Conservation (phyloP, 2,329 filamentous ascomycete species). For the Diaporthe nobilis region DNA sequence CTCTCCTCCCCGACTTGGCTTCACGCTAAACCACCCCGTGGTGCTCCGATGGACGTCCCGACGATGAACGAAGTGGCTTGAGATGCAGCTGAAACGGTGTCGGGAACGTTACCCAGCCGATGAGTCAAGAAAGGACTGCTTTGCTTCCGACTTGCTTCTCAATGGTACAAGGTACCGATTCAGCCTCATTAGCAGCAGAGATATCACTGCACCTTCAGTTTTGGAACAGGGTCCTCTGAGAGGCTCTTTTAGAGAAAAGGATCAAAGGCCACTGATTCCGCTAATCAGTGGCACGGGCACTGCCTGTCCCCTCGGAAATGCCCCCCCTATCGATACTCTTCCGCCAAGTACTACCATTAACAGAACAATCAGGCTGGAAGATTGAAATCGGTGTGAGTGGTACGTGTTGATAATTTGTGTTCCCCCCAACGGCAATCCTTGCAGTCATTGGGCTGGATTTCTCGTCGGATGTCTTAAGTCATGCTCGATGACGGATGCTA, state of each 20-base stretch:
- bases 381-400: background rate
- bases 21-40: too few relatives aligned
- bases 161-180: too few relatives aligned
- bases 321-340: too few relatives aligned
- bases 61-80: background rate
- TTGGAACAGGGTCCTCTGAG: too few relatives aligned
- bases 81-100: background rate
- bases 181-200: background rate
- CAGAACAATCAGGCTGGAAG: background rate
- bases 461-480: background rate
- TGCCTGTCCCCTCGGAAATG: background rate
- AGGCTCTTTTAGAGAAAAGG: too few relatives aligned
- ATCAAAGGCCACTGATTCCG: background rate
- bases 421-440: background rate
- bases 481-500: background rate
- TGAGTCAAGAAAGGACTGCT: background rate
- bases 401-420: background rate
- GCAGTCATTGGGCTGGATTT: background rate
- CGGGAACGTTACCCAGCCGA: background rate
- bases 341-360: too few relatives aligned
- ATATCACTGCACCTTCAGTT: fast-evolving
- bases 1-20: background rate
- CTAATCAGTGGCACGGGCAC: background rate
- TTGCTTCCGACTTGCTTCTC: background rate
- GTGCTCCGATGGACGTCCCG: background rate